Evolutionary conservation across 768 basidiomycete species (phyloP).

Genomic region (Trametes meyenii): DNA sequence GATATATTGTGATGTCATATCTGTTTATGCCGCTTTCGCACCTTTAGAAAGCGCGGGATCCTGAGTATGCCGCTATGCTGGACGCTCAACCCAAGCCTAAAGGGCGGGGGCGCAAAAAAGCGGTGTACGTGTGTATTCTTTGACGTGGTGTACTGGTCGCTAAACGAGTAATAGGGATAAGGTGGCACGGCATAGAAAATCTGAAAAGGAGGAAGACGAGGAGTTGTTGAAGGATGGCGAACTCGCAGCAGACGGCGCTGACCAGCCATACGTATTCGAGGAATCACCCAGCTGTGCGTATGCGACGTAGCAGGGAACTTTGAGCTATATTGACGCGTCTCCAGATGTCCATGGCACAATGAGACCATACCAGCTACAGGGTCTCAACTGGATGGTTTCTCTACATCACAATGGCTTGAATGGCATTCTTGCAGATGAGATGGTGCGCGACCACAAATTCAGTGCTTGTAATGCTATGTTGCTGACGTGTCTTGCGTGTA

Average conservation of each 20-base stretch:
- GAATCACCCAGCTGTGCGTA: conserved; percentile 83
- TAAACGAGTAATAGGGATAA: conserved; percentile 55
- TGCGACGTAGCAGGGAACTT: not conserved
- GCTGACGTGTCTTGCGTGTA: conserved; percentile 4
- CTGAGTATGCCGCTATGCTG: conserved; percentile 88
- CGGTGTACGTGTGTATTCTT: conserved; percentile 51
- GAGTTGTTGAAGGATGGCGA: conserved; percentile 90
- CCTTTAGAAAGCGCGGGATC: conserved; percentile 80
- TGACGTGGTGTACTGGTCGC: not conserved
- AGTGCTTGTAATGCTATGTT: not conserved
- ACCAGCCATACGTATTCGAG: conserved; percentile 93
- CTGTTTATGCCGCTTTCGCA: not conserved
- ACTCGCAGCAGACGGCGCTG: conserved; percentile 75
- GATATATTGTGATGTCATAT: not conserved
- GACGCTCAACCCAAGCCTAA: conserved; percentile 86
- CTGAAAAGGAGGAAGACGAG: conserved; percentile 98
- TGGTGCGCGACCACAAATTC: conserved; percentile 48
- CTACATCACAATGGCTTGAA: conserved; percentile 96
- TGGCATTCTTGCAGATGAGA: conserved; percentile 97
- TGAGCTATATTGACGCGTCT: not conserved
- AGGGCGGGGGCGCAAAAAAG: conserved; percentile 85
- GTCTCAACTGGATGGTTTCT: conserved; percentile 96
- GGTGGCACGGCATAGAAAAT: conserved; percentile 84
- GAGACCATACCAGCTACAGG: conserved; percentile 94
- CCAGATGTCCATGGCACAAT: conserved; percentile 87